phyloP scores from a whole-genome alignment of 257 asterid genomes.

The Apocynum venetum region DNA sequence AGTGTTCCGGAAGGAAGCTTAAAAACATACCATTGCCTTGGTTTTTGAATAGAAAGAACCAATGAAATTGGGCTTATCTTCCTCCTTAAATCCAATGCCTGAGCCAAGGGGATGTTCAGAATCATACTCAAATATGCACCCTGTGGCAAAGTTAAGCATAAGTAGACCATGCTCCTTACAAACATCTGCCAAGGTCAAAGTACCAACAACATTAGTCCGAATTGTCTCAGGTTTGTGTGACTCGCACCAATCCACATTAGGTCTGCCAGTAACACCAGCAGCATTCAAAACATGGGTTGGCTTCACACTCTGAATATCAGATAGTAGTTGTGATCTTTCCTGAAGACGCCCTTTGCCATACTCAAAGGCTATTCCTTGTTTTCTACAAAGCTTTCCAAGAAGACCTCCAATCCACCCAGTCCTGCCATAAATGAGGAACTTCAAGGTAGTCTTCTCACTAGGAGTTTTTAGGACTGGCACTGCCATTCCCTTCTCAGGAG shows the following conservation, averaged over 20 bases:
- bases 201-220: slow-evolving; percentile 56
- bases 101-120: slow-evolving; percentile 54
- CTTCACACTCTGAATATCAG: slow-evolving; percentile 43
- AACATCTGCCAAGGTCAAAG: slow-evolving; percentile 53
- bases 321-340: slow-evolving; percentile 37
- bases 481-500: slow-evolving; percentile 22
- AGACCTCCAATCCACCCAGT: slow-evolving; percentile 68
- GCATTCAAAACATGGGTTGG: slow-evolving; percentile 66
- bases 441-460: slow-evolving; percentile 29
- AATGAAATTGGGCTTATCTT: slow-evolving; percentile 49
- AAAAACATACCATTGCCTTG: slow-evolving; percentile 53
- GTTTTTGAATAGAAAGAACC: slow-evolving; percentile 69
- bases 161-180: slow-evolving; percentile 49
- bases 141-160: slow-evolving; percentile 57
- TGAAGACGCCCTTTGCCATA: slow-evolving; percentile 60
- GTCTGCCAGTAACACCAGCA: slow-evolving; percentile 66
- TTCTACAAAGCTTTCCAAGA: slow-evolving; percentile 55
- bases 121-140: slow-evolving; percentile 63
- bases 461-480: slow-evolving; percentile 23
- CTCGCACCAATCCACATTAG: slow-evolving; percentile 70
- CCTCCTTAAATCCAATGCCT: slow-evolving; percentile 62
- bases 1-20: too few species aligned
- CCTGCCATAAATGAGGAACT: slow-evolving; percentile 58
- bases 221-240: slow-evolving; percentile 54
- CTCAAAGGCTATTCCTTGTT: slow-evolving; percentile 49